Evolutionary conservation across 2,329 filamentous ascomycete genomes (phyloP).

Genomic region (Aspergillus costaricaensis): DNA sequence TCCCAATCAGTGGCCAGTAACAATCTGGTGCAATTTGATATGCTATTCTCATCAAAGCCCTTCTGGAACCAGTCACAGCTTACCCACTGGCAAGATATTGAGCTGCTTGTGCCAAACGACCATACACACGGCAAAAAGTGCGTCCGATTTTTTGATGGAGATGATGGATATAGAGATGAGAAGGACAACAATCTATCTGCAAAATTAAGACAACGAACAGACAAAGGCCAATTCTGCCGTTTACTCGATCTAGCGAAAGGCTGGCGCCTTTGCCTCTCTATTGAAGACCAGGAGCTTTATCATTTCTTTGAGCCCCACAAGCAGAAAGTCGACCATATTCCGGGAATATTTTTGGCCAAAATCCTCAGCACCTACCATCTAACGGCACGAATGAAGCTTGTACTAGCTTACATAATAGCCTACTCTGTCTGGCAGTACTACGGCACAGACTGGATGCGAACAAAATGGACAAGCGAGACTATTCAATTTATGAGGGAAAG

Average conservation of each 20-base stretch:
- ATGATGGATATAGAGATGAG: too few relatives aligned
- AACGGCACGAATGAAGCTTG: neutral
- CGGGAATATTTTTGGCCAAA: neutral
- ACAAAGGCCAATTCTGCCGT: neutral
- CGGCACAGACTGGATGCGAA: slow-evolving; percentile 5
- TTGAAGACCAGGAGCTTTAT: neutral
- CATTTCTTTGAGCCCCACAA: neutral
- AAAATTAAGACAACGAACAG: neutral
- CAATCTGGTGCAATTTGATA: slow-evolving; percentile 1
- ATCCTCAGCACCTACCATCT: neutral
- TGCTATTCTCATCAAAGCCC: slow-evolving; percentile 3
- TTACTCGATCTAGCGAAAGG: neutral
- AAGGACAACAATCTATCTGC: neutral
- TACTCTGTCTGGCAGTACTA: slow-evolving; percentile 9
- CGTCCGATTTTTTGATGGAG: neutral
- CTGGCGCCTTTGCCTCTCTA: neutral
- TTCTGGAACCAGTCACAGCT: neutral
- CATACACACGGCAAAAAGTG: neutral
- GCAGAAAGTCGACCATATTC: neutral
- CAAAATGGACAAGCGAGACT: slow-evolving; percentile 4
- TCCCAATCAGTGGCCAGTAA: neutral
- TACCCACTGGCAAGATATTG: neutral
- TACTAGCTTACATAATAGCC: slow-evolving; percentile 1
- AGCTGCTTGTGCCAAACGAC: neutral
- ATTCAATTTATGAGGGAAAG: neutral